A percentile compares a stretch with the other conserved stretches of the same genome.
Conservation (phyloP, 2,329 filamentous ascomycete genomes). For the Neocatenulostroma microsporum region DNA sequence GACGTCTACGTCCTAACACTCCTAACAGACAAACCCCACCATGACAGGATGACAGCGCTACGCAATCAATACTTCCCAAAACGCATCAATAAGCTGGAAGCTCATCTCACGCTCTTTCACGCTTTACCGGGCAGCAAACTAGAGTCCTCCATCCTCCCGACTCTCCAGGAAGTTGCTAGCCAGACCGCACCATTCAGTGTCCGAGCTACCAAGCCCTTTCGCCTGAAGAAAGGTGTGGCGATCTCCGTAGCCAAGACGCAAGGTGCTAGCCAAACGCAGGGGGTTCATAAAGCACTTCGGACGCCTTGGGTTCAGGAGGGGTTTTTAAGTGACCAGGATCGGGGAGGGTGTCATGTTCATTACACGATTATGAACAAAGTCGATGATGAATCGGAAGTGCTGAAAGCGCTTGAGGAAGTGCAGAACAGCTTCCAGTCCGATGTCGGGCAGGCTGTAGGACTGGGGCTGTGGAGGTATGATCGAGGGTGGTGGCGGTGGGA, state of each 20-base stretch:
- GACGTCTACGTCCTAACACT: conserved; percentile 40
- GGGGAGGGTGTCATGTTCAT: conserved; percentile 33
- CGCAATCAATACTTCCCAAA: conserved; percentile 36
- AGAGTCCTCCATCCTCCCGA: conserved; percentile 27
- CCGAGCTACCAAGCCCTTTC: conserved; percentile 32
- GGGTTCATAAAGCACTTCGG: conserved; percentile 31
- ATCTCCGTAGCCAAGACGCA: conserved; percentile 29
- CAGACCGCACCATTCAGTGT: conserved; percentile 31
- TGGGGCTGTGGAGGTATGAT: conserved; percentile 38
- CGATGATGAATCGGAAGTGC: conserved; percentile 33
- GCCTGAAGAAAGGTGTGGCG: conserved; percentile 35
- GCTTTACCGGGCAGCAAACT: conserved; percentile 37
- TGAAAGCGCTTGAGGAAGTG: conserved; percentile 31
- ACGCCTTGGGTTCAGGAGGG: conserved; percentile 30
- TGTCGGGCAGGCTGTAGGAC: conserved; percentile 31
- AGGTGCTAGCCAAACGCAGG: conserved; percentile 24
- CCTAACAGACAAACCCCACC: conserved; percentile 31
- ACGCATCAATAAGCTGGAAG: conserved; percentile 36
- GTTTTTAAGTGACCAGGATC: conserved; percentile 38
- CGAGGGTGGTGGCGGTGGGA: conserved; percentile 35
- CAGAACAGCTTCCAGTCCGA: conserved; percentile 26
- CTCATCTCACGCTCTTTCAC: conserved; percentile 41
- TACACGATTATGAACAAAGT: conserved; percentile 45
- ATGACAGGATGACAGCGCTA: conserved; percentile 33
- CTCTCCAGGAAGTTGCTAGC: conserved; percentile 24